Evolutionary conservation across 768 basidiomycete species (phyloP), one percentile per base, ranked within the genome.

Genomic region (Amanita subjunquillea): DNA sequence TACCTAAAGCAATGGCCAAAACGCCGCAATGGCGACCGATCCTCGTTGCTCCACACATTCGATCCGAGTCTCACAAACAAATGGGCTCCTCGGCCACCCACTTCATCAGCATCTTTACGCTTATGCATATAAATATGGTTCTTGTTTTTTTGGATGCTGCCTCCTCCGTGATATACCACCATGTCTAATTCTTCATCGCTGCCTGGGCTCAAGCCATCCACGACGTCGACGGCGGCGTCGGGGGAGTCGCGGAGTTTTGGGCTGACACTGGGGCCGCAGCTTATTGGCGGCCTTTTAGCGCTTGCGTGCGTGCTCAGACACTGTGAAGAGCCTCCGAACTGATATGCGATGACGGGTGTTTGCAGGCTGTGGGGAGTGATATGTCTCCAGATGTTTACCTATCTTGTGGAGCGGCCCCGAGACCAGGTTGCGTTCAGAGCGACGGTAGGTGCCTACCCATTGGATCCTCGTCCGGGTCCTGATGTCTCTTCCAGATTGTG

Each of bases 291-390:
- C 4, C 66, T 82, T 45, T 56, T 74, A 25, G 76, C 77, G 10
- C 70, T 77, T 62, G 73, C 74, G 77, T 77, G 50, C 52, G 73
- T 62, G 3, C 23, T 12, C 3, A 2, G 32, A 32, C 32, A 2
- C 32, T 32, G 10, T 6, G 32, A 30, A 1, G 7, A 30, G 10
- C 10, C 32, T 34, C 12, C 3, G 44, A 30, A 8, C 27, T 8
- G 7, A n/a, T 15, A 25, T 17, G n/a, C 27, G 13, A 4, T 13
- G 34, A 12, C 5, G 12, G 17, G 2, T 13, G 41, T 52, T 52
- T 40, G 1, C 51, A 82, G 80, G n/a, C 62, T 82, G 15, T 82
- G 74, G 71, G 80, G 80, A 3, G 63, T 81, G 7, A 80, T 78
- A 7, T 79, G 73, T 54, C 65, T 74, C 9, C 80, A 82, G 58